phyloP scores from a whole-genome alignment of 2,329 filamentous ascomycete species.

The Aspergillus quadricinctus region DNA sequence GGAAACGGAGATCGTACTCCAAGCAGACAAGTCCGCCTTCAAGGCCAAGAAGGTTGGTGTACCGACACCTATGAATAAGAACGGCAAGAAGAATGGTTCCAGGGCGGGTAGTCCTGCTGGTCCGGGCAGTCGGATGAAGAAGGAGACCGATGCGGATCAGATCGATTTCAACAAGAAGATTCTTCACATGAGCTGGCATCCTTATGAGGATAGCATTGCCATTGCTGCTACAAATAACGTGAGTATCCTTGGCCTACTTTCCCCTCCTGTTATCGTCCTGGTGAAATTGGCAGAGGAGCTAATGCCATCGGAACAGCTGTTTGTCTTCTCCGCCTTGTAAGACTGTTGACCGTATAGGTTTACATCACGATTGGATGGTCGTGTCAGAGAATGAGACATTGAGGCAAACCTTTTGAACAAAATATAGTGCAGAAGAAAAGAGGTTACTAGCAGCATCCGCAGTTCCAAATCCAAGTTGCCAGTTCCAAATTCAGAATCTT shows the following conservation, averaged over 20 bases:
- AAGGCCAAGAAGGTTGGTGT: conserved; percentile 99
- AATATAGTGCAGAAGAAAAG: conserved; percentile 12
- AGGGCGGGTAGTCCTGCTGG: conserved; percentile 84
- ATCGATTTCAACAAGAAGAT: conserved; percentile 99
- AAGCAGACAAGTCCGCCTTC: conserved; percentile 98
- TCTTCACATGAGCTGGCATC: conserved; percentile 99
- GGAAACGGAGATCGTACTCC: conserved; percentile 93
- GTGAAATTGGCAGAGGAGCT: conserved; percentile 6
- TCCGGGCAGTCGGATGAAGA: conserved; percentile 91
- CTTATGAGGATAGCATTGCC: conserved; percentile 97
- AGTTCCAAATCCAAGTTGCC: conserved; percentile 21
- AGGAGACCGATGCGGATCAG: conserved; percentile 98
- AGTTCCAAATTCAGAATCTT: conserved; percentile 15
- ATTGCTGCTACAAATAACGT: conserved; percentile 99
- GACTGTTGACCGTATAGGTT: conserved; percentile 14
- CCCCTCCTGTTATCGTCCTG: not conserved
- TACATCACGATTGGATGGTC: conserved; percentile 21
- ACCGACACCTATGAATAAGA: conserved; percentile 91
- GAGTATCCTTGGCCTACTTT: conserved; percentile 43
- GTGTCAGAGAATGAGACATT: conserved; percentile 13
- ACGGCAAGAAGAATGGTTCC: conserved; percentile 80
- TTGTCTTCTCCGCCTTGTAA: conserved; percentile 73
- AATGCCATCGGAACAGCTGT: conserved; percentile 51
- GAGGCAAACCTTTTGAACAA: conserved; percentile 7
- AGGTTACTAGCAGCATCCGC: conserved; percentile 20